phyloP scores from a whole-genome alignment of 2,329 filamentous ascomycete species.

The Colletotrichum echinochloae region DNA sequence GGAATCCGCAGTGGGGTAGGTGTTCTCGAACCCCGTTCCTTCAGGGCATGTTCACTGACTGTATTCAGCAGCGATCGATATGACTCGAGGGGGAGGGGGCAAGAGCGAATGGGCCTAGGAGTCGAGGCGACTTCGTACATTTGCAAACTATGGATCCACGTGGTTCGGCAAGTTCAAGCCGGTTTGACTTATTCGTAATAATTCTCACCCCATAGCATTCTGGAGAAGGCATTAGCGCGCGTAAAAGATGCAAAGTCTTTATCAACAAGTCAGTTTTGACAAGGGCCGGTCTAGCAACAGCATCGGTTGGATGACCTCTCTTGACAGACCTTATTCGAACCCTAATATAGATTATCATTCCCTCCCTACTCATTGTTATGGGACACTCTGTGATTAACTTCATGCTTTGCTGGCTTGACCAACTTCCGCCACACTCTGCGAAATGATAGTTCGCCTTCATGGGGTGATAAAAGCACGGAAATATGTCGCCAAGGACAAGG shows the following conservation, averaged over 20 bases:
- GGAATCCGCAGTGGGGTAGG: not conserved
- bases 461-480: not conserved
- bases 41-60: not conserved
- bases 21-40: not conserved
- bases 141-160: not conserved
- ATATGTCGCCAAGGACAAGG: not conserved
- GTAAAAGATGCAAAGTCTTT: not conserved
- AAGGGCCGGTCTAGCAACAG: not conserved
- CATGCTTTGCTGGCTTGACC: not conserved
- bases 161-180: not conserved
- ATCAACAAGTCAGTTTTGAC: not conserved
- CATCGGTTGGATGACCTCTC: not conserved
- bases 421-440: not conserved
- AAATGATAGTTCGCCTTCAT: not conserved
- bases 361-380: not conserved
- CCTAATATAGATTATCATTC: constrained; percentile 5
- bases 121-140: not conserved
- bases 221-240: not conserved
- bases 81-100: not conserved
- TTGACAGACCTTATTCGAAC: not conserved
- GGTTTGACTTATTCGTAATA: not conserved
- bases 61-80: not conserved
- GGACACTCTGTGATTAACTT: not conserved
- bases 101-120: not conserved
- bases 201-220: not conserved